These are phyloP conservation scores for Nigrospora oryzae DNA, from an alignment of 2,329 filamentous ascomycete genomes.

Conservation along the genomic window DNA sequence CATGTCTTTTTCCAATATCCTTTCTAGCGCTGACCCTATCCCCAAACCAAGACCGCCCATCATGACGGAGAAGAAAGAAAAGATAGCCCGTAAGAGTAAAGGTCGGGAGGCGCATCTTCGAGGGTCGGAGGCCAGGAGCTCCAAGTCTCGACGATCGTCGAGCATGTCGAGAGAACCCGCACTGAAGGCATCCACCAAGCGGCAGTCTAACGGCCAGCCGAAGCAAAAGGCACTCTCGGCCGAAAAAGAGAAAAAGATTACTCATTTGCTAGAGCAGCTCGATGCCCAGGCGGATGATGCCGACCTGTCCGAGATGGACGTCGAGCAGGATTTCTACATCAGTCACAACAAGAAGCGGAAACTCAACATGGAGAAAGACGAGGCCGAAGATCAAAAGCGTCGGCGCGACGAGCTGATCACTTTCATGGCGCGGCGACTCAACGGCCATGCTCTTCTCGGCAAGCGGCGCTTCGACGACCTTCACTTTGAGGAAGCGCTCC, in stretches of 20 bases:
- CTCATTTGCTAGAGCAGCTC: conserved; percentile 48
- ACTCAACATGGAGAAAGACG: conserved; percentile 54
- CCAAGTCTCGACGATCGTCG: conserved; percentile 39
- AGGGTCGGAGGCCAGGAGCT: conserved; percentile 31
- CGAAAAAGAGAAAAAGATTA: conserved; percentile 61
- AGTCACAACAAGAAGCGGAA: conserved; percentile 59
- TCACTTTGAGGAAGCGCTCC: conserved; percentile 72
- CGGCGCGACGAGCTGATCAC: conserved; percentile 51
- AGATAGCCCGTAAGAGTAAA: conserved; percentile 33
- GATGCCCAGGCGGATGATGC: conserved; percentile 31
- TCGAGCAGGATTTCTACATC: conserved; percentile 38
- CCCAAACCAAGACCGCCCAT: conserved; percentile 35
- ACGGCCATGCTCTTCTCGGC: conserved; percentile 59
- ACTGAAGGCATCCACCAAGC: conserved; percentile 43
- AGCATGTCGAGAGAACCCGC: conserved; percentile 34
- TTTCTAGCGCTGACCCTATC: conserved; percentile 68
- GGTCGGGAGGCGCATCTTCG: conserved; percentile 43
- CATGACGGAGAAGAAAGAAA: conserved; percentile 28
- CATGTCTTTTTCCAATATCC: conserved; percentile 94
- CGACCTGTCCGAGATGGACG: conserved; percentile 31
- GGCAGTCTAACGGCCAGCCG: conserved; percentile 50
- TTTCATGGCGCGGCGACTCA: conserved; percentile 53
- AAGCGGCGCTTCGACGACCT: conserved; percentile 68
- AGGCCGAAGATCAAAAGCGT: conserved; percentile 56
- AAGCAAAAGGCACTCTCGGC: conserved; percentile 41